phyloP scores from a whole-genome alignment of 2,329 filamentous ascomycete species.

The Aspergillus sp. region DNA sequence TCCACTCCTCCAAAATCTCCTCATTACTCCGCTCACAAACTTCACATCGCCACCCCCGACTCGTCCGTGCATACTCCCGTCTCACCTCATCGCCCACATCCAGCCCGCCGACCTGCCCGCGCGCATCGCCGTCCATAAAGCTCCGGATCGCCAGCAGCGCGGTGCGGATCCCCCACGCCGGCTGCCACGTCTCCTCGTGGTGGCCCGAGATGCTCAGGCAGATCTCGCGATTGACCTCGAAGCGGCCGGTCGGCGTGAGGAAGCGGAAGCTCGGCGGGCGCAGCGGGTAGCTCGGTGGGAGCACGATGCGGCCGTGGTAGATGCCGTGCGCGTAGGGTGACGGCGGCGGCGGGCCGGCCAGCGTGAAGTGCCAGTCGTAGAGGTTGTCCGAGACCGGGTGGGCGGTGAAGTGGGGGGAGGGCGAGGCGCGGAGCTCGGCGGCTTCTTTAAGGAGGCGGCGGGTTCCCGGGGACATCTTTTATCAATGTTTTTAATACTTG shows the following conservation, averaged over 20 bases:
- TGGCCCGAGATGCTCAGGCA: slow-evolving; percentile 91
- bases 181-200: slow-evolving; percentile 98
- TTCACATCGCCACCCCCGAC: slow-evolving; percentile 63
- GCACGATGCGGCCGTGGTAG: slow-evolving; percentile 92
- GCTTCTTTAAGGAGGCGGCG: slow-evolving; percentile 70
- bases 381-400: slow-evolving; percentile 81
- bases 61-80: slow-evolving; percentile 66
- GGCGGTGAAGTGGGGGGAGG: slow-evolving; percentile 82
- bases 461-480: slow-evolving; percentile 33
- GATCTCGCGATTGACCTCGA: slow-evolving; percentile 95
- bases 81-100: slow-evolving; percentile 70
- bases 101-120: slow-evolving; percentile 85
- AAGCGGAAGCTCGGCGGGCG: slow-evolving; percentile 96
- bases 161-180: slow-evolving; percentile 93
- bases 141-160: slow-evolving; percentile 74
- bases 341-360: slow-evolving; percentile 77
- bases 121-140: slow-evolving; percentile 90
- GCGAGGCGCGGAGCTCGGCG: slow-evolving; percentile 73
- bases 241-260: slow-evolving; percentile 83
- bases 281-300: slow-evolving; percentile 85
- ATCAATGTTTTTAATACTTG: slow-evolving; percentile 2
- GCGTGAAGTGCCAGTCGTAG: slow-evolving; percentile 98
- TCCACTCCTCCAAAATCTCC: slow-evolving; percentile 71
- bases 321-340: slow-evolving; percentile 77
- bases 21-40: slow-evolving; percentile 62